phyloP scores from a whole-genome alignment of 2,329 filamentous ascomycete genomes.

The Passalora sequoiae region DNA sequence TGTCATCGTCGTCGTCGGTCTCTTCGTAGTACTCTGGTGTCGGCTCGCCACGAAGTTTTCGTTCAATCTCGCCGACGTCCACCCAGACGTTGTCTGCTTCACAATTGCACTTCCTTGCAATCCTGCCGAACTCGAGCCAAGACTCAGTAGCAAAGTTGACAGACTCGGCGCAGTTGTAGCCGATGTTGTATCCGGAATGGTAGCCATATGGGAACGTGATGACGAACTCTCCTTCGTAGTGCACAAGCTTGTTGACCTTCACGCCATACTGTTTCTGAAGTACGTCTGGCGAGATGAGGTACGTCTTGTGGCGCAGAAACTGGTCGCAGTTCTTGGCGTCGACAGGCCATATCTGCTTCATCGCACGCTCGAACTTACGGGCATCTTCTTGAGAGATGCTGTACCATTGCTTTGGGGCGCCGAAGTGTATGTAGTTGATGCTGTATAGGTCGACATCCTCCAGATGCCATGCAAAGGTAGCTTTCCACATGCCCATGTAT shows the following conservation, averaged over 20 bases:
- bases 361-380: constrained; percentile 84
- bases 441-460: constrained; percentile 99
- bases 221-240: constrained; percentile 94
- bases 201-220: constrained; percentile 98
- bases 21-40: constrained; percentile 77
- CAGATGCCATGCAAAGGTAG: constrained; percentile 97
- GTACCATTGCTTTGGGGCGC: constrained; percentile 98
- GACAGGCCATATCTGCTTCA: constrained; percentile 89
- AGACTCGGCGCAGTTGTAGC: constrained; percentile 97
- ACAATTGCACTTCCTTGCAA: constrained; percentile 95
- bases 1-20: constrained; percentile 63
- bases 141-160: constrained; percentile 96
- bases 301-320: constrained; percentile 95
- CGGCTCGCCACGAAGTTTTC: constrained; percentile 80
- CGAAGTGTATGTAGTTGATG: constrained; percentile 99
- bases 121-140: constrained; percentile 91
- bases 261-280: constrained; percentile 86
- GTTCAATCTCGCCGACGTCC: constrained; percentile 91
- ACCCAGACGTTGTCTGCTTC: constrained; percentile 98
- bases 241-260: constrained; percentile 91
- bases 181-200: constrained; percentile 94
- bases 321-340: constrained; percentile 95
- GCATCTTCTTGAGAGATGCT: constrained; percentile 96
- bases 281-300: constrained; percentile 86
- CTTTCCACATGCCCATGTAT: constrained; percentile 99